phyloP scores from a whole-genome alignment of 331 rosid species.

The Malus hybrid region DNA sequence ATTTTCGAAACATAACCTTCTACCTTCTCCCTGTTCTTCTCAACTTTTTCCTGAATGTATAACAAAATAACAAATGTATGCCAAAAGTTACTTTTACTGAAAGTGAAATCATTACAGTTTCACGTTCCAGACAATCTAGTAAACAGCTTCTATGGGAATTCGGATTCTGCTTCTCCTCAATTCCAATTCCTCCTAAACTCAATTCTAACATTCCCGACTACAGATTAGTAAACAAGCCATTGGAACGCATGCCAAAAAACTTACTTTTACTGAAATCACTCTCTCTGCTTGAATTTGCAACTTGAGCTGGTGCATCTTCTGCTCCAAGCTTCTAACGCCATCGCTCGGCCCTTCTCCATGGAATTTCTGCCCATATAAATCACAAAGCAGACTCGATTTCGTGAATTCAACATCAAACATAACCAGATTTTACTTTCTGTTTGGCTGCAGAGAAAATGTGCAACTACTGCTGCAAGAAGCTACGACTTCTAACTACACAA shows the following conservation, averaged over 20 bases:
- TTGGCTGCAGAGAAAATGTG: background rate
- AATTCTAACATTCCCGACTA: no score
- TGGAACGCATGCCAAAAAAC: background rate
- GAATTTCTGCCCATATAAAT: conserved; percentile 27
- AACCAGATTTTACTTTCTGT: background rate
- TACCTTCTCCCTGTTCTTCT: conserved; percentile 55
- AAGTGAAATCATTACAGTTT: background rate
- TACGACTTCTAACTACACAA: background rate
- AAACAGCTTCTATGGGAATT: no score
- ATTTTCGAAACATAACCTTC: conserved; percentile 34
- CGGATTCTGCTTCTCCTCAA: no score
- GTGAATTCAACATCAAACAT: background rate
- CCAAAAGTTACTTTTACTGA: conserved; percentile 42
- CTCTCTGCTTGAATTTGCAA: conserved; percentile 77
- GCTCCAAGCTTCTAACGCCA: conserved; percentile 37
- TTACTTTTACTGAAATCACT: conserved; percentile 45
- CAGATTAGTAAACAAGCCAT: no score
- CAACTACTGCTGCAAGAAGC: background rate
- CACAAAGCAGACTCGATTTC: background rate
- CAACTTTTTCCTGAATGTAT: conserved; percentile 55
- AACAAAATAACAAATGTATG: background rate
- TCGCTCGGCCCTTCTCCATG: conserved; percentile 34
- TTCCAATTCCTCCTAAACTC: no score
- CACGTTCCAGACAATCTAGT: no score
- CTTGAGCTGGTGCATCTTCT: conserved; percentile 61